These are phyloP conservation scores for Fusarium nodosum DNA, from an alignment of 2,329 filamentous ascomycete species.

Conservation along the genomic window DNA sequence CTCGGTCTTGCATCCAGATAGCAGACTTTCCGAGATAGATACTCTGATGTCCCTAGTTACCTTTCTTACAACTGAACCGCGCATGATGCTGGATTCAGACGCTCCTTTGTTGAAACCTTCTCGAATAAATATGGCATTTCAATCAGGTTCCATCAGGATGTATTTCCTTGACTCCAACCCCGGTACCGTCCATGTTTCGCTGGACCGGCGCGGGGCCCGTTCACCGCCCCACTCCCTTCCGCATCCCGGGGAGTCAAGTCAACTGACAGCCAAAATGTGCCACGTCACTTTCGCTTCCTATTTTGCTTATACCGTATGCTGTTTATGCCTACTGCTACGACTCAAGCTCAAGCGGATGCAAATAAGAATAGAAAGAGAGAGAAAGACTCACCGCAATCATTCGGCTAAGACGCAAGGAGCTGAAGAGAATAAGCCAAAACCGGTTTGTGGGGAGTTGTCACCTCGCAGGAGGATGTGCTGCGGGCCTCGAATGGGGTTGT, in stretches of 20 bases:
- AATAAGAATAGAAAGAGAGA: neutral
- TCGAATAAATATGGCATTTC: constrained; percentile 1
- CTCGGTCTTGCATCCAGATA: constrained; percentile 1
- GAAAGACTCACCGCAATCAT: constrained; percentile 21
- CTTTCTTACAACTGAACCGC: neutral
- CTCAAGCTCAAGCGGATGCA: constrained; percentile 1
- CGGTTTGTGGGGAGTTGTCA: constrained; percentile 40
- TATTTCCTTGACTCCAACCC: constrained; percentile 1
- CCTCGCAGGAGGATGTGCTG: constrained; percentile 39
- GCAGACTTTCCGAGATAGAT: constrained; percentile 7
- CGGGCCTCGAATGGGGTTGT: constrained; percentile 36
- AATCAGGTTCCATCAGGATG: constrained; percentile 11
- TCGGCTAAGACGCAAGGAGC: constrained; percentile 16
- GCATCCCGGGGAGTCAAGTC: constrained; percentile 22
- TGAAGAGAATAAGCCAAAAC: constrained; percentile 35
- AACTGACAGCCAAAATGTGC: constrained; percentile 23
- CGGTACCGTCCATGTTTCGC: constrained; percentile 9
- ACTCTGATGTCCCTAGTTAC: neutral
- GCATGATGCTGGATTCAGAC: neutral
- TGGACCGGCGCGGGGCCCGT: constrained; percentile 27
- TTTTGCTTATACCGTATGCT: constrained; percentile 3
- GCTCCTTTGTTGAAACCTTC: neutral
- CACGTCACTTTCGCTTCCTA: constrained; percentile 34
- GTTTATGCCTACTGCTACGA: constrained; percentile 2
- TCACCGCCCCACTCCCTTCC: constrained; percentile 37